A percentile compares a stretch with the other conserved stretches of the same genome.
phyloP scores from a whole-genome alignment of 2,329 filamentous ascomycete genomes.

The Aschersonia sp. region DNA sequence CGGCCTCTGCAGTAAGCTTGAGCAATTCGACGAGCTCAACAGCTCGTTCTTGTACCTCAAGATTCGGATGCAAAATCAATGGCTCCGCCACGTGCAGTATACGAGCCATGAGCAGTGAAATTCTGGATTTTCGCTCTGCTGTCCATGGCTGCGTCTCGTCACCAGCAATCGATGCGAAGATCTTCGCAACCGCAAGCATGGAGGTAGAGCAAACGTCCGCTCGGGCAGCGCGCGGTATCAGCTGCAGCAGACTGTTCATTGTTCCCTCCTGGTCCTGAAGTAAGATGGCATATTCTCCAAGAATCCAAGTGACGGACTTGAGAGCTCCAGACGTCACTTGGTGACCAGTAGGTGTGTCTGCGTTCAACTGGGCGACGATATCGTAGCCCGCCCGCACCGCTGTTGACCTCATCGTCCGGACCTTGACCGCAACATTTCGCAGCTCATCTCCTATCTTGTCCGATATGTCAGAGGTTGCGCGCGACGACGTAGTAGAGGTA shows the following conservation, averaged over 20 bases:
- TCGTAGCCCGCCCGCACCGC: slow-evolving; percentile 75
- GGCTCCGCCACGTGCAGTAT: slow-evolving; percentile 73
- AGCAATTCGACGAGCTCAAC: slow-evolving; percentile 88
- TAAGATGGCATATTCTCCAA: slow-evolving; percentile 74
- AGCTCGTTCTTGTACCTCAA: slow-evolving; percentile 90
- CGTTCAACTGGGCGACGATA: slow-evolving; percentile 45
- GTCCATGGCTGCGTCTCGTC: slow-evolving; percentile 56
- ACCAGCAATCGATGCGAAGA: slow-evolving; percentile 61
- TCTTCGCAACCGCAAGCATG: slow-evolving; percentile 73
- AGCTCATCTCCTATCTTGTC: slow-evolving; percentile 71
- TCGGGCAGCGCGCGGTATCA: slow-evolving; percentile 39
- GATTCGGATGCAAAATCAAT: slow-evolving; percentile 64
- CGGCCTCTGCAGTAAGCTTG: slow-evolving; percentile 73
- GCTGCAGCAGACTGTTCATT: slow-evolving; percentile 59
- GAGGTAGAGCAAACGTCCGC: slow-evolving; percentile 62
- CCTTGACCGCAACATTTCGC: slow-evolving; percentile 82
- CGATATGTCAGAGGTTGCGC: slow-evolving; percentile 33
- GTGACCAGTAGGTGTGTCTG: slow-evolving; percentile 38
- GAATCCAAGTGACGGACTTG: slow-evolving; percentile 67
- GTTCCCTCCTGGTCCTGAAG: slow-evolving; percentile 57
- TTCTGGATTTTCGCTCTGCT: slow-evolving; percentile 55
- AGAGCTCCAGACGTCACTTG: slow-evolving; percentile 51
- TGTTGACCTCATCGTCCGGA: slow-evolving; percentile 66
- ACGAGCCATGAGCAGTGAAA: slow-evolving; percentile 65
- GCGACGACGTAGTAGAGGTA: slow-evolving; percentile 13